Conservation (phyloP, 192 early-diverging fungal genomes). For the Entomortierella beljakovae region DNA sequence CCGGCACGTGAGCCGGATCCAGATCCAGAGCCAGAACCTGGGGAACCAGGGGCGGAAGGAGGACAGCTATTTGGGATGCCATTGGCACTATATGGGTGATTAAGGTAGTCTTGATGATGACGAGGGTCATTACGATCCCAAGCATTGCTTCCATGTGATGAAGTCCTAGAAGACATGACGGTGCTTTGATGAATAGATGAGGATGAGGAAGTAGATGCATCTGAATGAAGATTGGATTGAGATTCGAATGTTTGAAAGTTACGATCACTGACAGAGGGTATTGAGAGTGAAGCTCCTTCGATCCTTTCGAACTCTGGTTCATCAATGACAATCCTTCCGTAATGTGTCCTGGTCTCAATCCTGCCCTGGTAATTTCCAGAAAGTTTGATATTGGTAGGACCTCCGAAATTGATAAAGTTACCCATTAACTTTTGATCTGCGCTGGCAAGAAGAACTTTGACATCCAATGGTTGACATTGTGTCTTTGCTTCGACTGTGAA, state of each 20-base stretch:
- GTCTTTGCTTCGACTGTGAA: conserved; percentile 54
- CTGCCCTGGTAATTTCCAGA: conserved; percentile 52
- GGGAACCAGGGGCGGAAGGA: conserved; percentile 13
- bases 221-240: not conserved
- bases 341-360: conserved; percentile 42
- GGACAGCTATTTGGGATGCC: not conserved
- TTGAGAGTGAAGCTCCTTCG: conserved; percentile 29
- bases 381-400: conserved; percentile 29
- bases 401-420: conserved; percentile 56
- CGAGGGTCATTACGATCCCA: conserved; percentile 40
- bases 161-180: conserved; percentile 32
- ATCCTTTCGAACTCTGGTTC: conserved; percentile 48
- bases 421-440: conserved; percentile 24
- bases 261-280: conserved; percentile 39
- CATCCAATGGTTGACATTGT: conserved; percentile 38
- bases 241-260: not conserved
- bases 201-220: conserved; percentile 7
- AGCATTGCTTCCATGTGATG: conserved; percentile 31
- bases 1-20: conserved; percentile 28
- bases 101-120: conserved; percentile 29
- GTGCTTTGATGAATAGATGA: conserved; percentile 29
- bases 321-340: conserved; percentile 44
- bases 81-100: conserved; percentile 16
- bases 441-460: conserved; percentile 43
- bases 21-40: conserved; percentile 7